Evolutionary conservation across 805 yeast species (phyloP), one percentile per base, ranked within the genome.

Genomic region (Nakazawaea laoshanensis): DNA sequence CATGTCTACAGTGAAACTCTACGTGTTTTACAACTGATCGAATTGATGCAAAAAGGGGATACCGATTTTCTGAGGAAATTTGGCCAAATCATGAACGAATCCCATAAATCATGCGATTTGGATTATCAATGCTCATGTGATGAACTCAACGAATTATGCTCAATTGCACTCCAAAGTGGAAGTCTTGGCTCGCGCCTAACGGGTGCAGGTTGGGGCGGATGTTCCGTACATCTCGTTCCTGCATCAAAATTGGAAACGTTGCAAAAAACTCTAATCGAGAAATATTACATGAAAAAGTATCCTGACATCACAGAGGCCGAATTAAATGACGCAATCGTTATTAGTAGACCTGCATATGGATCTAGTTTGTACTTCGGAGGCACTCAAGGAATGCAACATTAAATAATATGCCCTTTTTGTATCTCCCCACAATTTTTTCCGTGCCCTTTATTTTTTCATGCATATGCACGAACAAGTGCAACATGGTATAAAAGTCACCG

Each of bases 181-280:
- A 61, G 83, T 1, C 61, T 53, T 38, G 87, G 87, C 12, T 72
- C 83, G 1, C 62, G 88, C 35, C 65, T 76, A n/a, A 78, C 87
- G 7, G 88, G 87, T 18, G 87, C 88, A 13, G 88, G 88, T 4
- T 79, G 76, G 67, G 87, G 87, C 21, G 87, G 87, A 5, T 72
- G 77, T 19, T 63, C 80, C 0, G 80, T 79, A n/a, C 83, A 77
- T 47, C 53, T 79, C 36, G 70, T 78, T 8, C 55, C 67, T 3
- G 55, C 57, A 4, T 61, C 62, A 38, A 63, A 59, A 38, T 54
- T 67, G 8, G 49, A 47, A 0, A 33, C 34, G 3, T 58, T 74
- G 19, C 50, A 53, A 7, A 36, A 41, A 2, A 74, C 78, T 1
- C 56, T 78, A 32, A 56, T 48, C 16, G 55, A 61, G n/a, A 52